These are phyloP conservation scores for Krasilnikovozyma curviuscula DNA, from an alignment of 768 basidiomycete genomes.

Conservation along the genomic window DNA sequence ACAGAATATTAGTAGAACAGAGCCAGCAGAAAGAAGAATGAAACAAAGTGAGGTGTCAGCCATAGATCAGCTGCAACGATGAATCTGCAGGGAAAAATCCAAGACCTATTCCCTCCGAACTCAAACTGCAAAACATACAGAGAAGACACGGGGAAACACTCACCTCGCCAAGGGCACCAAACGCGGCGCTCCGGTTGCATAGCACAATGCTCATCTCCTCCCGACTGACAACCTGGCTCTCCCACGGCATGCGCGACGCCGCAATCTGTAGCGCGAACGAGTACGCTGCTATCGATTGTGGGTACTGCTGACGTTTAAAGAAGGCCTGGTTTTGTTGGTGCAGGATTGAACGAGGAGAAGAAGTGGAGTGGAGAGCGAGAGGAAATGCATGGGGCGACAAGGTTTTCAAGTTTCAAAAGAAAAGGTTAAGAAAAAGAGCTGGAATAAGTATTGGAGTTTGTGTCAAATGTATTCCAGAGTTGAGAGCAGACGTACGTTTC, in stretches of 20 bases:
- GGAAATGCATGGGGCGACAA: constrained; percentile 5
- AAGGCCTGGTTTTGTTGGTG: constrained; percentile 34
- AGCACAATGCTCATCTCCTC: constrained; percentile 80
- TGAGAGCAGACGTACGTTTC: constrained; percentile 47
- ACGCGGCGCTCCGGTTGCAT: constrained; percentile 80
- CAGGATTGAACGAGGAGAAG: background rate
- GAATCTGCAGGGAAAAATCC: no score
- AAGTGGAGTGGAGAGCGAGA: background rate
- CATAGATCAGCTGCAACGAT: background rate
- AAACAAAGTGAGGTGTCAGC: background rate
- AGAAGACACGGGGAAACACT: constrained; percentile 3
- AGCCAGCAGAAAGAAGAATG: background rate
- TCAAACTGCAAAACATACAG: no score
- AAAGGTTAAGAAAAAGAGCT: background rate
- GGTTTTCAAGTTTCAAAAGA: no score
- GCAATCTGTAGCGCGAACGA: constrained; percentile 58
- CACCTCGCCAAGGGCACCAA: constrained; percentile 49
- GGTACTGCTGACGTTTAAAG: constrained; percentile 56
- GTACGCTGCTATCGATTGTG: constrained; percentile 58
- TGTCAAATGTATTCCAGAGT: no score
- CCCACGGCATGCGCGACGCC: constrained; percentile 70
- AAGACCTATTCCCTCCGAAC: no score
- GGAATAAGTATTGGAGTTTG: no score
- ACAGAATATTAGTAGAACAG: background rate
- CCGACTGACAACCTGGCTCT: constrained; percentile 55